Evolutionary conservation across 192 early-diverging fungal genomes (phyloP), one percentile per base, ranked within the genome.

Genomic region (Gryganskiella cystojenkinii): DNA sequence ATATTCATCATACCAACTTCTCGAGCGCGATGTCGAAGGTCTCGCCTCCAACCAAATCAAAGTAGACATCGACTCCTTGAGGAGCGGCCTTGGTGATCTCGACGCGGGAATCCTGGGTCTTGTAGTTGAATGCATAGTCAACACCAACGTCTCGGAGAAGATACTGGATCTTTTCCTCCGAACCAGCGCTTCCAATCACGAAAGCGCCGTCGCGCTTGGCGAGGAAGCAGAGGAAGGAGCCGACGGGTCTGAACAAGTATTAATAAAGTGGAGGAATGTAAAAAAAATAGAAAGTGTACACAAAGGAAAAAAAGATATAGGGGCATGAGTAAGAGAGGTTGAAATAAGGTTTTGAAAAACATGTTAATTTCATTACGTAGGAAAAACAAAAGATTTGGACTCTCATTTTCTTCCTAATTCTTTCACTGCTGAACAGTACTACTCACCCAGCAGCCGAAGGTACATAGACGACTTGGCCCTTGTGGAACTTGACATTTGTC

Each of bases 101-200:
- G 0, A 66, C 74, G 1, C 71, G 58, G 22, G 70, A 62, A 31
- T 84, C 86, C 17, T 84, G 83, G 13, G 86, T 94, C 79, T 95
- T 97, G 90, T 97, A 95, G 85, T 97, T 97, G 85, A 97, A 91
- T 8, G 84, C 94, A 2, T 73, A 90, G 79, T 97, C 93, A 42
- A 90, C 90, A 20, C 90, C 91, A 53, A 90, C 60, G 50, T 85
- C 83, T 6, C 84, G 63, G 61, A 89, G 85, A 24, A 95, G 83
- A 58, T 86, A 87, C 15, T 78, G 81, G 27, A 91, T 89, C 69
- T 97, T 97, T 1, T 94, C 91, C 66, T 96, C 94, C 9, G 88
- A 88, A 9, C 93, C 92, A 4, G 93, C 93, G 24, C 88, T 88
- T 24, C 92, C 96, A 30, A 97, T 85, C 10, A 97, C 96, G 25